Evolutionary conservation across 306 rosid species (phyloP).

Genomic region (Prunus mongolica): DNA sequence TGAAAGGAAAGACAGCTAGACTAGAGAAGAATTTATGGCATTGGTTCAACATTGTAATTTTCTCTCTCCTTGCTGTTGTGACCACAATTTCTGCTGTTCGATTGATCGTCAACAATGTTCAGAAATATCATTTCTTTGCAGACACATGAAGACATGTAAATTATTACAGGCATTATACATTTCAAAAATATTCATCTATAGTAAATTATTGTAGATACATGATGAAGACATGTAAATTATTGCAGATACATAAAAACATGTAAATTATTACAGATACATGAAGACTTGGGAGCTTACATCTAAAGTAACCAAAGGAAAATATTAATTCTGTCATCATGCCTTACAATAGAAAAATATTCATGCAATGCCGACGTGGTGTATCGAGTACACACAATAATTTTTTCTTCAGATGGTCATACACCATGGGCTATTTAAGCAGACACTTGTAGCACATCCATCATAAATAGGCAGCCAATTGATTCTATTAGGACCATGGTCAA

Average conservation of each 20-base stretch:
- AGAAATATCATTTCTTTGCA: constrained; percentile 45
- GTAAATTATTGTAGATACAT: too few relatives aligned
- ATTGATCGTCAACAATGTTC: constrained; percentile 34
- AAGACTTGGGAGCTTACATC: neutral
- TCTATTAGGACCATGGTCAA: neutral
- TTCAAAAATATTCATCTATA: too few relatives aligned
- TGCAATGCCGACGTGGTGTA: too few relatives aligned
- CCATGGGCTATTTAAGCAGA: too few relatives aligned
- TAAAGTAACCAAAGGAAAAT: neutral
- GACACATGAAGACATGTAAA: constrained; percentile 30
- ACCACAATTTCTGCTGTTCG: constrained; percentile 51
- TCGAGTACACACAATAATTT: too few relatives aligned
- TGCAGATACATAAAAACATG: neutral
- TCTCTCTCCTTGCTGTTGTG: constrained; percentile 35
- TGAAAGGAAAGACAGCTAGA: constrained; percentile 44
- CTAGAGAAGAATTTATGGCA: constrained; percentile 50
- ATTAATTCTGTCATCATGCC: too few relatives aligned
- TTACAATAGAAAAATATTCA: too few relatives aligned
- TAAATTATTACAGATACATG: constrained; percentile 37
- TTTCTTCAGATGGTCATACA: too few relatives aligned
- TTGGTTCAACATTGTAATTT: constrained; percentile 43
- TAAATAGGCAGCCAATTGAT: too few relatives aligned
- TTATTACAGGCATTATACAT: too few relatives aligned
- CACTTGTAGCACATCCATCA: too few relatives aligned
- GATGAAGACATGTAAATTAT: too few relatives aligned